These are phyloP conservation scores for Waltergamsia citrina DNA, from an alignment of 2,329 filamentous ascomycete species.

Conservation along the genomic window DNA sequence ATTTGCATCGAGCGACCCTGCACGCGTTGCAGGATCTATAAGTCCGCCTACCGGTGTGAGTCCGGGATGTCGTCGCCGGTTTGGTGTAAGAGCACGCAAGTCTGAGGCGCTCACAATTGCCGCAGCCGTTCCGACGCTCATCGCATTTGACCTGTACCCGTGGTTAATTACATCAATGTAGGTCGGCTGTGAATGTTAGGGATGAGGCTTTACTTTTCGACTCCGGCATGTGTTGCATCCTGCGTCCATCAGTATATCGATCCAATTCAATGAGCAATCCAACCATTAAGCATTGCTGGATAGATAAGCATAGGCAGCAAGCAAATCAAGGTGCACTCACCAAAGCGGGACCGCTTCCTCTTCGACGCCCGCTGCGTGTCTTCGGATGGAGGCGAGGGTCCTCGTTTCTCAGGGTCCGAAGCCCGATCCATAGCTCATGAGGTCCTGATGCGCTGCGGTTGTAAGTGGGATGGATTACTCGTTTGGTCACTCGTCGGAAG, in stretches of 20 bases:
- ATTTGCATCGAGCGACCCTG: constrained; percentile 4
- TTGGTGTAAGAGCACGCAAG: constrained; percentile 3
- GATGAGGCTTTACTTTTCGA: constrained; percentile 7
- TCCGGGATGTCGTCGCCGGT: background rate
- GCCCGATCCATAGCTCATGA: background rate
- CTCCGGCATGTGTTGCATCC: background rate
- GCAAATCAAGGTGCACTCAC: too few species aligned
- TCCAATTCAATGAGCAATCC: background rate
- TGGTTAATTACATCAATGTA: too few species aligned
- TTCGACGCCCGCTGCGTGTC: background rate
- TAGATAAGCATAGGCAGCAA: background rate
- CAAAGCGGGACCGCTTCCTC: constrained; percentile 2
- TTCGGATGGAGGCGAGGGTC: background rate
- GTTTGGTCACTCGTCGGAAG: too few species aligned
- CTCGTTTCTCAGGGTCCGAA: background rate
- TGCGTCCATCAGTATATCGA: background rate
- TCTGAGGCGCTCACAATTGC: constrained; percentile 8
- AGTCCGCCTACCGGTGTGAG: background rate
- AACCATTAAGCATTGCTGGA: background rate
- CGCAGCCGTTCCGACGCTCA: constrained; percentile 7
- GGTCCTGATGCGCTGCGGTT: background rate
- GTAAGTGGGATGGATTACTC: background rate
- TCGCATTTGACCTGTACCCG: constrained; percentile 12
- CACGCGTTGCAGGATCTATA: constrained; percentile 4
- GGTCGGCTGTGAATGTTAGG: too few species aligned